These are phyloP conservation scores for Dysphania ambrosioides DNA, from an alignment of 148 eudicot genomes.

Conservation along the genomic window DNA sequence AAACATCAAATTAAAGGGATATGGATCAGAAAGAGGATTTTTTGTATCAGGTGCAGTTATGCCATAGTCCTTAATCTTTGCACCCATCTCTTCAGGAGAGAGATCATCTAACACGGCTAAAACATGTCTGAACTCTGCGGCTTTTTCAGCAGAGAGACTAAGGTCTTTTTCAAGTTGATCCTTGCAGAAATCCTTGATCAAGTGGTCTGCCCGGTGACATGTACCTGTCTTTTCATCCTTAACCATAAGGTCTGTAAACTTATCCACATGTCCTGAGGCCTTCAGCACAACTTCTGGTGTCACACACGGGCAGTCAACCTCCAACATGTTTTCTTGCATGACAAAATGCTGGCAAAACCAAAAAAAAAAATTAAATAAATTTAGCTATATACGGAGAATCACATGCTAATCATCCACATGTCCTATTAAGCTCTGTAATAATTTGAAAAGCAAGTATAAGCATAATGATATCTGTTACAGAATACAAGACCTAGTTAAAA, in stretches of 20 bases:
- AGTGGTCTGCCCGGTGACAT: slow-evolving; percentile 89
- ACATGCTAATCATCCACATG: too few species aligned
- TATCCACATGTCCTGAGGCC: slow-evolving; percentile 96
- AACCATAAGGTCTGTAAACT: slow-evolving; percentile 97
- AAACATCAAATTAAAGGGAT: slow-evolving; percentile 94
- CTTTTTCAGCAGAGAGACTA: slow-evolving; percentile 53
- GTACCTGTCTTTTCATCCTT: slow-evolving; percentile 88
- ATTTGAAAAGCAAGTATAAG: neutral
- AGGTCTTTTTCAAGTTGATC: slow-evolving; percentile 85
- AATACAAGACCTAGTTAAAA: too few species aligned
- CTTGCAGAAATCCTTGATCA: slow-evolving; percentile 89
- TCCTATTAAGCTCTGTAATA: too few species aligned
- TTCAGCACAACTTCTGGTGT: slow-evolving; percentile 93
- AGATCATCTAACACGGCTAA: slow-evolving; percentile 77
- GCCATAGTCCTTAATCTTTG: slow-evolving; percentile 82
- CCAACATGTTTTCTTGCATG: slow-evolving; percentile 90
- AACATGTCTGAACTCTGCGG: slow-evolving; percentile 67
- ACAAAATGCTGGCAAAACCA: slow-evolving; percentile 76
- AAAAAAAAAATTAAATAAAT: too few species aligned
- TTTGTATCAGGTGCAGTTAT: slow-evolving; percentile 88
- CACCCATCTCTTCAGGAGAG: slow-evolving; percentile 80
- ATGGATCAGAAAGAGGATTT: slow-evolving; percentile 83
- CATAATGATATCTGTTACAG: neutral
- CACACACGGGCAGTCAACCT: slow-evolving; percentile 96
- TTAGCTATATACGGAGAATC: too few species aligned